Percentiles rank a stretch among this genome's conserved stretches.
Evolutionary conservation across 2,329 filamentous ascomycete genomes (phyloP).

Genomic region (Aspergillus thermomutatus): DNA sequence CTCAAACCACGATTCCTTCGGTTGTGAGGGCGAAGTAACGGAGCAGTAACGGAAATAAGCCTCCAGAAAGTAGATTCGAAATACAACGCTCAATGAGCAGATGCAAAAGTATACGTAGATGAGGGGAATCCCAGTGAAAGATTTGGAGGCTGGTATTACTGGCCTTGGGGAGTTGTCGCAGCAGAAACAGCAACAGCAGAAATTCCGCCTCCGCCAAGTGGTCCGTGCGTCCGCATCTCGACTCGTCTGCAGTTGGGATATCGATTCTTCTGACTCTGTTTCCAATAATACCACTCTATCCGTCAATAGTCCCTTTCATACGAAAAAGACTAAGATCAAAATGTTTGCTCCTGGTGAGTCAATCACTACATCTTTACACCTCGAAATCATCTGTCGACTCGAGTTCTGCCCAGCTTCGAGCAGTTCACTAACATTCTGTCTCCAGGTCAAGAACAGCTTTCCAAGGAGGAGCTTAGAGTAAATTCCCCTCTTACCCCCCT

Average conservation of each 20-base stretch:
- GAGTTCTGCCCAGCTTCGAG: background rate
- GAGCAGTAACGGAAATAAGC: background rate
- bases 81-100: background rate
- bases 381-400: background rate
- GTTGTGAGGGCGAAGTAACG: background rate
- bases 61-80: background rate
- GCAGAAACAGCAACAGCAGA: slow-evolving; percentile 5
- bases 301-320: slow-evolving; percentile 4
- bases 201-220: slow-evolving; percentile 18
- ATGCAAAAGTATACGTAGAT: background rate
- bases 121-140: background rate
- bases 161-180: background rate
- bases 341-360: slow-evolving; percentile 36
- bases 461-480: slow-evolving; percentile 46
- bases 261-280: slow-evolving; percentile 4
- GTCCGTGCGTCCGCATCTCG: slow-evolving; percentile 9
- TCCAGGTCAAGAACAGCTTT: slow-evolving; percentile 43
- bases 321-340: slow-evolving; percentile 9
- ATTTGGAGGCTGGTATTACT: background rate
- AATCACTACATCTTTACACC: background rate
- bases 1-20: background rate
- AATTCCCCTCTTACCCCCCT: background rate
- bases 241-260: background rate
- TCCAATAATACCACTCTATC: slow-evolving; percentile 4
- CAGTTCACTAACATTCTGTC: background rate